These are phyloP conservation scores for Carex myosuroides DNA, from an alignment of 176 grass and related monocot species.

Conservation along the genomic window DNA sequence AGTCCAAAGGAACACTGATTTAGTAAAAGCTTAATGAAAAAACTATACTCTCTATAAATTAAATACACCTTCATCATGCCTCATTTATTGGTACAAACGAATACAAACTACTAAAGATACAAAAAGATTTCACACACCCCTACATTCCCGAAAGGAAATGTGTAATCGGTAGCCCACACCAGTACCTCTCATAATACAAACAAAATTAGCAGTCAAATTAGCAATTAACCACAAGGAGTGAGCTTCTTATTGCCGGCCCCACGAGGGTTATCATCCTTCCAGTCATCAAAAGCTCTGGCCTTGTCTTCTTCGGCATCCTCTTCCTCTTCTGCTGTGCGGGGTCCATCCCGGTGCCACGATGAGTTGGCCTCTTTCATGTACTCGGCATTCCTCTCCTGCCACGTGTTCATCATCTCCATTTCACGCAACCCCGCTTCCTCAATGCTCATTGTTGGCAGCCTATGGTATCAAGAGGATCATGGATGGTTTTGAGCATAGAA, in stretches of 20 bases:
- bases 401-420: slow-evolving; percentile 93
- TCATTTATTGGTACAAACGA: not conserved
- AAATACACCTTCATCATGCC: not conserved
- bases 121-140: not conserved
- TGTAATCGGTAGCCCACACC: no score
- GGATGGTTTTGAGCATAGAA: not conserved
- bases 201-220: not conserved
- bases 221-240: slow-evolving; percentile 67
- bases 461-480: slow-evolving; percentile 19
- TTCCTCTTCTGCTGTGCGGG: slow-evolving; percentile 38
- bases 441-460: slow-evolving; percentile 85
- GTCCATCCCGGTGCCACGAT: slow-evolving; percentile 57
- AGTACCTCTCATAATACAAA: not conserved
- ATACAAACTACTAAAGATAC: not conserved
- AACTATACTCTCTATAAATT: not conserved
- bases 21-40: not conserved
- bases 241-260: slow-evolving; percentile 97
- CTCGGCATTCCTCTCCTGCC: slow-evolving; percentile 64
- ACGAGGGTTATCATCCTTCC: slow-evolving; percentile 94
- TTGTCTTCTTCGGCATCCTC: slow-evolving; percentile 70
- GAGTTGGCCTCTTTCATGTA: slow-evolving; percentile 68
- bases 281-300: slow-evolving; percentile 82
- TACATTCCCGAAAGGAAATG: no score
- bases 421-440: slow-evolving; percentile 80
- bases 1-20: not conserved